A percentile compares a stretch with the other conserved stretches of the same genome.
phyloP scores from a whole-genome alignment of 1,139 yeast genomes.

The Kluyveromyces marxianus region DNA sequence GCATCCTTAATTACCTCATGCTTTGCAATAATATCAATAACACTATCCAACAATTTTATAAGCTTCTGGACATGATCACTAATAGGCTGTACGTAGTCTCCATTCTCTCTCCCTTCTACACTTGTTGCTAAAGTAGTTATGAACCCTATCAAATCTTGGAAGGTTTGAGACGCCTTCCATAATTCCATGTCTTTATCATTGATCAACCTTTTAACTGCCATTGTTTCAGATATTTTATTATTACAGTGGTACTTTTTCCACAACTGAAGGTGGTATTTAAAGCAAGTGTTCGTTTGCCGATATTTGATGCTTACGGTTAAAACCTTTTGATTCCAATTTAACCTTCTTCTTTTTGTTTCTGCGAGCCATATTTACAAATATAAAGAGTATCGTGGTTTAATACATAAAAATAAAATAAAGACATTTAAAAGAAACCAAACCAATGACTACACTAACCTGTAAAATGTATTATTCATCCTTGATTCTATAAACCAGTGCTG shows the following conservation, averaged over 20 bases:
- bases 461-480: no score
- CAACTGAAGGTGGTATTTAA: not conserved
- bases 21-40: constrained; percentile 39
- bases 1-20: constrained; percentile 63
- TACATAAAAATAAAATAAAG: no score
- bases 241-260: not conserved
- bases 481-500: not conserved
- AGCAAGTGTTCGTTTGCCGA: no score
- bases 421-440: no score
- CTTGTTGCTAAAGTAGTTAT: constrained; percentile 53
- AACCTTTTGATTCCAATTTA: no score
- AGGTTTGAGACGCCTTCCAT: constrained; percentile 54
- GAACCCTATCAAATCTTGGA: constrained; percentile 45
- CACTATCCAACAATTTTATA: constrained; percentile 37
- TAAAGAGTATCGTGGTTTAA: no score
- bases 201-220: constrained; percentile 41
- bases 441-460: no score
- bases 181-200: constrained; percentile 52
- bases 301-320: no score
- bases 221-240: not conserved
- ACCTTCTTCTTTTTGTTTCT: no score
- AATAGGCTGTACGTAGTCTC: constrained; percentile 36
- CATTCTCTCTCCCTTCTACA: constrained; percentile 56
- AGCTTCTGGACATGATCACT: constrained; percentile 34
- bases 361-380: no score